A percentile compares a stretch with the other conserved stretches of the same genome.
Evolutionary conservation across 371 early-diverging fungal species (phyloP).

Genomic region (Nematocida displodere): DNA sequence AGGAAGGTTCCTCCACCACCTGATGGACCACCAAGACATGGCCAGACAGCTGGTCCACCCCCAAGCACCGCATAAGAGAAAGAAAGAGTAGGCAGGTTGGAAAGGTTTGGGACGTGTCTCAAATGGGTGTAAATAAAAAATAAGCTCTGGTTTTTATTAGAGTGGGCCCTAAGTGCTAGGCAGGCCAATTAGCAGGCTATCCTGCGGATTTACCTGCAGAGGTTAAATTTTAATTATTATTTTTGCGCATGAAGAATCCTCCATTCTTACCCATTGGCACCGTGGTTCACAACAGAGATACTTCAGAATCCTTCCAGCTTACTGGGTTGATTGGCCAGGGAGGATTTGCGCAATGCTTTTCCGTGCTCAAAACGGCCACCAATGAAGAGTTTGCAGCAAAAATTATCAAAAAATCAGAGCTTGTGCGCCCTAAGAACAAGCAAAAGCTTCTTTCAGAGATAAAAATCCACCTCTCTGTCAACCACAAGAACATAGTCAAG

Average conservation of each 20-base stretch:
- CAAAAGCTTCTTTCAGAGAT: conserved; percentile 72
- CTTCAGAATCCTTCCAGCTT: conserved; percentile 49
- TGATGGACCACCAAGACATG: background rate
- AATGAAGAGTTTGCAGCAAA: conserved; percentile 71
- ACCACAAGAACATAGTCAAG: conserved; percentile 76
- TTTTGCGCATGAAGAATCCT: conserved; percentile 46
- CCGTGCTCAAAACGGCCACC: conserved; percentile 67
- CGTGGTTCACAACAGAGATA: conserved; percentile 54
- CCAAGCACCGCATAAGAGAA: background rate
- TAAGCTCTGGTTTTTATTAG: no score
- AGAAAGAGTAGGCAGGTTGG: background rate
- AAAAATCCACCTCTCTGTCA: conserved; percentile 72
- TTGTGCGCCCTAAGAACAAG: conserved; percentile 54
- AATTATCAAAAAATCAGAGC: conserved; percentile 67
- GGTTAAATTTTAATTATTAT: conserved; percentile 48
- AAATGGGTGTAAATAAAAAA: no score
- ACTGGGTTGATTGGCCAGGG: conserved; percentile 68
- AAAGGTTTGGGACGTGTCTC: no score
- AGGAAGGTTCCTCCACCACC: conserved; percentile 7
- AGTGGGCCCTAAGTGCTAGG: no score
- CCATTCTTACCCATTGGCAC: conserved; percentile 51
- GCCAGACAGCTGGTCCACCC: background rate
- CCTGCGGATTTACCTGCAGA: background rate
- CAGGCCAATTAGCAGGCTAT: no score
- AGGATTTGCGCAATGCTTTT: conserved; percentile 75